Evolutionary conservation across 768 basidiomycete genomes (phyloP).

Genomic region (Collybiopsis luxurians): DNA sequence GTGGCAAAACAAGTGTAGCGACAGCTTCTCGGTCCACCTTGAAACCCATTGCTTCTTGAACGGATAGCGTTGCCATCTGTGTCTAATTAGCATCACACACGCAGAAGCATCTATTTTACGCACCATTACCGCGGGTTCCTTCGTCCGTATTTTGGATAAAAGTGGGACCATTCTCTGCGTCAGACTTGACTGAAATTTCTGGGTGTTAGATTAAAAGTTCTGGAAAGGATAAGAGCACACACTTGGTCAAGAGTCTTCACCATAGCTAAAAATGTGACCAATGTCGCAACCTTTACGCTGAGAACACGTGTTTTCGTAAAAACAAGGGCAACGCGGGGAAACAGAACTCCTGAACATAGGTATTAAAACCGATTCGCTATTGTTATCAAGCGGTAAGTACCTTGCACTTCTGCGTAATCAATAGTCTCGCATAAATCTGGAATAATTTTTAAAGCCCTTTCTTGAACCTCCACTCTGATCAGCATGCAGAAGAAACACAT

Average conservation of each 20-base stretch:
- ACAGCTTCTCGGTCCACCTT: conserved; percentile 94
- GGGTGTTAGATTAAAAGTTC: background rate
- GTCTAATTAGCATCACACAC: conserved; percentile 1
- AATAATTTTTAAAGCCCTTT: conserved; percentile 79
- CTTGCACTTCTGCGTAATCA: conserved; percentile 93
- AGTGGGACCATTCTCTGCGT: conserved; percentile 96
- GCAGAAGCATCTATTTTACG: conserved; percentile 12
- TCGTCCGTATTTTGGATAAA: conserved; percentile 92
- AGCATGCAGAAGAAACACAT: conserved; percentile 3
- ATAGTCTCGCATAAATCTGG: conserved; percentile 90
- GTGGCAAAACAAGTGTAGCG: conserved; percentile 83
- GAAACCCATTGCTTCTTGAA: conserved; percentile 95
- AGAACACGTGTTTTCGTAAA: conserved; percentile 91
- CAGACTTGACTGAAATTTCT: conserved; percentile 57
- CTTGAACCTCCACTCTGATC: conserved; percentile 68
- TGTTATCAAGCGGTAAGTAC: conserved; percentile 16
- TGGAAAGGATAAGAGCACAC: conserved; percentile 2
- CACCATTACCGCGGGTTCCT: conserved; percentile 94
- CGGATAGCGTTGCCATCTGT: conserved; percentile 83
- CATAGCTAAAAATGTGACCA: conserved; percentile 81
- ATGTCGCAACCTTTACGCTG: conserved; percentile 87
- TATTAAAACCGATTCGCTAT: too few relatives aligned
- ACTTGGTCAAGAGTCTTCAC: conserved; percentile 90
- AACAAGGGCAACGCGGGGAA: conserved; percentile 91
- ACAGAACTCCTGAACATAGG: conserved; percentile 45